Evolutionary conservation across 106 monocot genomes (phyloP), one percentile per base, ranked within the genome.

Genomic region (Ottelia alismoides): DNA sequence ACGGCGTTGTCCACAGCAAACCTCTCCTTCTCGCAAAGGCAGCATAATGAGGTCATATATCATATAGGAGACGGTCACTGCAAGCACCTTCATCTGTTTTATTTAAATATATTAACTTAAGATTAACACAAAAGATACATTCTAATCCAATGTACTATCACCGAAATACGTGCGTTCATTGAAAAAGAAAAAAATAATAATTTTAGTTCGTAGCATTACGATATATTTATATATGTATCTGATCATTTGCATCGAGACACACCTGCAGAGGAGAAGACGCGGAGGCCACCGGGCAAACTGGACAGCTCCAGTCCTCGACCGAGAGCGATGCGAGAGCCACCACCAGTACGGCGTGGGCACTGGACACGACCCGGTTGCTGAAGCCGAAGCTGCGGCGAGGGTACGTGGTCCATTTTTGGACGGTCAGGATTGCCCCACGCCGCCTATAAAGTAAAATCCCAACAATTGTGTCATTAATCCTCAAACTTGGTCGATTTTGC

Each of bases 21-120:
- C 26, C 75, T 27, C 40, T 78, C 19, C n/a, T 75, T 17, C 45
- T 74, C 65, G 6, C 69, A 68, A 21, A 51, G 47, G 62, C 67
- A 68, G 64, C 77, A 73, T 3, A 74, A n/a, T 27, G 2, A 61
- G 61, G 57, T 83, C 83, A 27, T 83, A 83, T 2, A 83, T 72
- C 47, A 83, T 65, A 31, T 83, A 83, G 1, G 83, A 71, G 12
- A 78, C 47, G 17, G 67, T 68, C 2, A 83, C 61, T 16, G 83
- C 70, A 53, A 83, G 29, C 27, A 74, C 45, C 55, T 64, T 78
- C 83, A 78, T 83, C 83, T 83, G 82, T 51, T 22, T n/a, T n/a
- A n/a, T n/a, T n/a, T n/a, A n/a, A n/a, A n/a, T n/a, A n/a, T n/a
- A n/a, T n/a, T n/a, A n/a, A n/a, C n/a, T n/a, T n/a, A n/a, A n/a